Conservation (phyloP, 2,329 filamentous ascomycete species). For the Pestalotiopsis sp. region DNA sequence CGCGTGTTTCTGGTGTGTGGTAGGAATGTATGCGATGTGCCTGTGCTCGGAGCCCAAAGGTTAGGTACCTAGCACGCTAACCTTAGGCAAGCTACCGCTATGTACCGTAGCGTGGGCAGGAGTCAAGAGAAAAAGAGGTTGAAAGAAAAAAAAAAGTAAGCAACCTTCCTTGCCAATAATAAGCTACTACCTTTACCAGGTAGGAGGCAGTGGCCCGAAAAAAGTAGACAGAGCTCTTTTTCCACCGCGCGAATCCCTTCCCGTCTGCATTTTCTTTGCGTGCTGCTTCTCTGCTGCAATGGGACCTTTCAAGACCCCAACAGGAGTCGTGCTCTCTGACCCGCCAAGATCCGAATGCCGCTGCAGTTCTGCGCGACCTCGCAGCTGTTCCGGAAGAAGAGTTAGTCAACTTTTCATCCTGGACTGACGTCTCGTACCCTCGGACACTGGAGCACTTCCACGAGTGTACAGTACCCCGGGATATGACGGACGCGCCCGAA, state of each 20-base stretch:
- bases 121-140: neutral
- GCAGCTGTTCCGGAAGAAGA: too few relatives aligned
- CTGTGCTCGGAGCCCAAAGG: neutral
- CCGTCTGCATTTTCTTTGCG: neutral
- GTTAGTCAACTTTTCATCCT: neutral
- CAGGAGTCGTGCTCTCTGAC: neutral
- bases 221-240: neutral
- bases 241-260: neutral
- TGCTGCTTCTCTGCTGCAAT: neutral
- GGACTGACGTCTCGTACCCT: neutral
- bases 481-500: conserved; percentile 9
- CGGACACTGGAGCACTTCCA: neutral
- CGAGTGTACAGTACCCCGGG: neutral
- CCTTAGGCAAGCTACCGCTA: neutral
- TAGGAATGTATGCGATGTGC: neutral
- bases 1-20: too few relatives aligned
- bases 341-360: neutral
- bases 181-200: neutral
- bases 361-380: neutral
- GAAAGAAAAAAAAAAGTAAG: neutral
- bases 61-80: neutral
- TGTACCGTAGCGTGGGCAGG: neutral
- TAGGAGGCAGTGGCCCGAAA: neutral
- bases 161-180: neutral
- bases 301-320: neutral